phyloP scores from a whole-genome alignment of 2,329 filamentous ascomycete genomes.

The Ustulina deusta region DNA sequence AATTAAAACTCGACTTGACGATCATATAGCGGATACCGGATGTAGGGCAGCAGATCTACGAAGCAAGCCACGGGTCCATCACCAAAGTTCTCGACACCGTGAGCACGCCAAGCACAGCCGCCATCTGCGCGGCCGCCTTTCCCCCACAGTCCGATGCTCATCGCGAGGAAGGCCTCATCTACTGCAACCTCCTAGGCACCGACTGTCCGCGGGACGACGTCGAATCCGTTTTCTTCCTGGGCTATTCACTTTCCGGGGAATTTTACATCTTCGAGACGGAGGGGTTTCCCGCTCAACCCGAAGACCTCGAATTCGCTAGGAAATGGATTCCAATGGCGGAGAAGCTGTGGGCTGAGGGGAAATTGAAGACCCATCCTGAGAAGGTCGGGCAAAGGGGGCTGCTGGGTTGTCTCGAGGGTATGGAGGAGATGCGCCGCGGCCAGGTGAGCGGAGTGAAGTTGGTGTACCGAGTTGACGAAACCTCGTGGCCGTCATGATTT shows the following conservation, averaged over 20 bases:
- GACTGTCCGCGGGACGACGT: conserved; percentile 23
- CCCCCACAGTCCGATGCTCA: background rate
- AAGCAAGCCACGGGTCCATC: conserved; percentile 19
- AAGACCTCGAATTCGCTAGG: conserved; percentile 16
- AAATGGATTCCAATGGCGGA: conserved; percentile 16
- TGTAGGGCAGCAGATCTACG: conserved; percentile 20
- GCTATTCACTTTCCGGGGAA: conserved; percentile 21
- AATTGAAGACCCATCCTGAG: conserved; percentile 12
- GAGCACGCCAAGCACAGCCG: conserved; percentile 14
- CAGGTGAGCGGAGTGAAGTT: conserved; percentile 26
- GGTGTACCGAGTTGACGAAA: conserved; percentile 28
- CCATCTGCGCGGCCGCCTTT: conserved; percentile 27
- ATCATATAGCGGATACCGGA: conserved; percentile 4
- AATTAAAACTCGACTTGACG: background rate
- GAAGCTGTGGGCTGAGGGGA: conserved; percentile 7
- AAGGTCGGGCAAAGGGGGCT: conserved; percentile 18
- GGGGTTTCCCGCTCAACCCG: conserved; percentile 1
- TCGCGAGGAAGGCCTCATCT: background rate
- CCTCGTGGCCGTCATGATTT: conserved; percentile 13
- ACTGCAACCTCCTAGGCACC: conserved; percentile 17
- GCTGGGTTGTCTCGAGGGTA: conserved; percentile 15
- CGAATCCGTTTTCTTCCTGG: conserved; percentile 8
- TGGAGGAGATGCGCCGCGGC: conserved; percentile 24
- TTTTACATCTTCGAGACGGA: conserved; percentile 15
- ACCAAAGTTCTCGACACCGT: conserved; percentile 26